Base-by-base conservation (phyloP, 2,329 filamentous ascomycete genomes). In the Fusarium devonianum region DNA sequence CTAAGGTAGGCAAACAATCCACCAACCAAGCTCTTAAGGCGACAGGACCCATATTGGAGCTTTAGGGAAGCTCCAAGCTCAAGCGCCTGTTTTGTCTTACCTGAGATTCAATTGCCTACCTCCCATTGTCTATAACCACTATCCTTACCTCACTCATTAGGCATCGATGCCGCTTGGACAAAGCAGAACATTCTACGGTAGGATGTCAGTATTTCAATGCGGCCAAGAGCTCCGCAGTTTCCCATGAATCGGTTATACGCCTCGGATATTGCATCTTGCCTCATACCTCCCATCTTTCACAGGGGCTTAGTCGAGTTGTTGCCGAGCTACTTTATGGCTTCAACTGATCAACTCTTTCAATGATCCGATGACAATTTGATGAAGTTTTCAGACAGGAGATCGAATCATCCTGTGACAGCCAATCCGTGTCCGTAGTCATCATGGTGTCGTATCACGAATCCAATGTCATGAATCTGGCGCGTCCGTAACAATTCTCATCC, bases 401-500 rank as follows among this genome's bases (percentile, higher is more conserved):
- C 16, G 13, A 42, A 44, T 16, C 34, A 36, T 42, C 21, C 10
- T 34, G 29, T 44, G 37, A 45, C 21, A 26, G 22, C 19, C 12
- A 16, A 28, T 33, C 23, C 12, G 21, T 16, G 26, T 23, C 30
- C 46, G 49, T 62, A 54, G 39, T 36, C 42, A 60, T 33, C 23
- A 73, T 73, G 71, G 53, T 67, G 7, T 67, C 67, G 11, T 65
- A 64, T 41, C 68, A 71, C 39, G 65, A 56, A 22, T 64, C 63
- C 14, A 70, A 66, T n/a, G 67, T 73, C 34, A 69, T 68, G 56
- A 69, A 60, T 43, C 53, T 73, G 37, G 66, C 71, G 49, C 69
- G 71, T 73, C 59, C 49, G 66, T 57, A 40, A 49, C 45, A 37
- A 37, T 18, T 37, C 22, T 39, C 34, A 30, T 13, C 4, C 18